These are phyloP conservation scores for Urtica urens DNA, from an alignment of 306 rosid genomes.

Conservation along the genomic window DNA sequence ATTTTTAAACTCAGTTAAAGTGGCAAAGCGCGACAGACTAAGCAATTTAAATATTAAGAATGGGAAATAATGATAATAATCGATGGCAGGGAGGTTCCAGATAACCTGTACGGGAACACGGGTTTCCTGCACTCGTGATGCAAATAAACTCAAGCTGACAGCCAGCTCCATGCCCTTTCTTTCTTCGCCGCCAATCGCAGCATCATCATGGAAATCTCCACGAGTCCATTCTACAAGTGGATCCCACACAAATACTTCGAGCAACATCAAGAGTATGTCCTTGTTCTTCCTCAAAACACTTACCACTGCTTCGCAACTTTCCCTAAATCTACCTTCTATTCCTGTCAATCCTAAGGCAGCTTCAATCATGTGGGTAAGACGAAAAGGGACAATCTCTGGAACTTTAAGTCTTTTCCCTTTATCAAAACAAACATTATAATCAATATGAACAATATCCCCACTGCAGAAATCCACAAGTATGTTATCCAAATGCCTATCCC, in stretches of 20 bases:
- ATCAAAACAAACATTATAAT: slow-evolving; percentile 92
- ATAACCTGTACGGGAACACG: slow-evolving; percentile 98
- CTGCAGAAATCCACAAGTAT: slow-evolving; percentile 82
- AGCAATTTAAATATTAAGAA: no score
- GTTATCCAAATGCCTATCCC: slow-evolving; percentile 90
- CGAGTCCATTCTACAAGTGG: slow-evolving; percentile 97
- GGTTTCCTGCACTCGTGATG: slow-evolving; percentile 95
- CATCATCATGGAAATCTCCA: slow-evolving; percentile 92
- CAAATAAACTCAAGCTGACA: slow-evolving; percentile 94
- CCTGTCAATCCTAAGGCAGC: slow-evolving; percentile 93
- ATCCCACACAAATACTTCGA: slow-evolving; percentile 94
- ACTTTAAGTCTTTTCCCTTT: slow-evolving; percentile 82
- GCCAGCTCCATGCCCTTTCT: slow-evolving; percentile 99
- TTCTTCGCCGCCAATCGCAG: slow-evolving; percentile 97
- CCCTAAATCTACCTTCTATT: slow-evolving; percentile 87
- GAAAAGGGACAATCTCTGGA: slow-evolving; percentile 98
- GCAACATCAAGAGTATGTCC: slow-evolving; percentile 77
- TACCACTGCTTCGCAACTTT: slow-evolving; percentile 78
- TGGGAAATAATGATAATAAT: no score
- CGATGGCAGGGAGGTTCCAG: no score
- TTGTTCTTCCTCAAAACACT: slow-evolving; percentile 73
- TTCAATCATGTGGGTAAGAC: slow-evolving; percentile 87
- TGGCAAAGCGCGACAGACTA: no score
- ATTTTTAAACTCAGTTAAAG: no score
- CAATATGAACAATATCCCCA: slow-evolving; percentile 87